Conservation (phyloP, 2,329 filamentous ascomycete genomes). For the Penicillium sp. region DNA sequence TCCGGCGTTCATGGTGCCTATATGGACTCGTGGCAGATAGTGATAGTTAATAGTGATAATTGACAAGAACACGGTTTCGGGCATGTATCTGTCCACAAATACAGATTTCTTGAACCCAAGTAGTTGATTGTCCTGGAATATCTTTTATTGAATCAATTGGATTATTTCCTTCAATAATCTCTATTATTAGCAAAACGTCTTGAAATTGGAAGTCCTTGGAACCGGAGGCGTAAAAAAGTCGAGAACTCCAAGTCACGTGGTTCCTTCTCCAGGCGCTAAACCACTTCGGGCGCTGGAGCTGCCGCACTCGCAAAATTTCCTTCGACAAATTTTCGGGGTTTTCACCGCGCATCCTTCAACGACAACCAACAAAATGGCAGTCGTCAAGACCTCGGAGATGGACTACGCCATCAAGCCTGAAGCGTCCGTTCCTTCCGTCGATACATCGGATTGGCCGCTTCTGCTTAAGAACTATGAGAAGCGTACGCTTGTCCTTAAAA, state of each 20-base stretch:
- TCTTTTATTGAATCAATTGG: not conserved
- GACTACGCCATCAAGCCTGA: conserved; percentile 92
- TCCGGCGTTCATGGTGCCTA: not conserved
- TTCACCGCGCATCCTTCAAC: conserved; percentile 24
- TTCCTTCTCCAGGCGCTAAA: conserved; percentile 15
- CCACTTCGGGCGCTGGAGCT: conserved; percentile 22
- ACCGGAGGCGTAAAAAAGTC: conserved; percentile 3
- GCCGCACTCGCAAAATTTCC: conserved; percentile 32
- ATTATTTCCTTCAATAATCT: not conserved
- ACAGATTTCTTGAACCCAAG: not conserved
- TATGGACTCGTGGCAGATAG: not conserved
- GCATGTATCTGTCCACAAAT: not conserved
- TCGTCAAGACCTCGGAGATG: conserved; percentile 61
- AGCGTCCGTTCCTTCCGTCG: conserved; percentile 71
- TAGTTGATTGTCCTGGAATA: not conserved
- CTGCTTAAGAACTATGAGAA: conserved; percentile 95
- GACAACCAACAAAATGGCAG: conserved; percentile 34
- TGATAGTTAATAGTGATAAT: conserved; percentile 7
- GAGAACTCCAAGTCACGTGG: conserved; percentile 14
- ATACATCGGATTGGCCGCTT: conserved; percentile 89
- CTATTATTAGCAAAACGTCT: not conserved
- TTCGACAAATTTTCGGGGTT: conserved; percentile 26
- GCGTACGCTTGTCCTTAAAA: conserved; percentile 57
- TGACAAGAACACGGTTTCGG: not conserved
- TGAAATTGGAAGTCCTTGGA: not conserved